Conservation (phyloP, 106 monocot genomes). For the Allium sativum region DNA sequence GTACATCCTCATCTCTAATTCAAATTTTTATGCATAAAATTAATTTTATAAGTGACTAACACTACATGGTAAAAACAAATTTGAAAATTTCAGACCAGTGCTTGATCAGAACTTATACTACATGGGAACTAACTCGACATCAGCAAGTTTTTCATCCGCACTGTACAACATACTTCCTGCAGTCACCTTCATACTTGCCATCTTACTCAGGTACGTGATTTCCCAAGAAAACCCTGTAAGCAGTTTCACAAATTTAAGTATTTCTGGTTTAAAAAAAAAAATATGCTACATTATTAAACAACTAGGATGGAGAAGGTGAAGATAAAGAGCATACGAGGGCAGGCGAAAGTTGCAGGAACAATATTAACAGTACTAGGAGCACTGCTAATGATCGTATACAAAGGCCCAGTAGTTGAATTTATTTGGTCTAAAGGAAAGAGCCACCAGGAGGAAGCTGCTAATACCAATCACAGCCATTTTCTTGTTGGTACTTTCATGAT, state of each 20-base stretch:
- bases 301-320: slow-evolving; percentile 51
- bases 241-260: too few species aligned
- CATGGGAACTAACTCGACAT: slow-evolving; percentile 61
- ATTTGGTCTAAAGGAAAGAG: slow-evolving; percentile 22
- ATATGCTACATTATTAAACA: background rate
- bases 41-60: background rate
- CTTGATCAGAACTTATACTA: slow-evolving; percentile 88
- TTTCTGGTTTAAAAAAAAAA: too few species aligned
- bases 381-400: slow-evolving; percentile 59
- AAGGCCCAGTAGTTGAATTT: slow-evolving; percentile 39
- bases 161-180: slow-evolving; percentile 73
- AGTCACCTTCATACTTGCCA: slow-evolving; percentile 45
- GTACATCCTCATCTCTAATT: background rate
- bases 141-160: slow-evolving; percentile 65
- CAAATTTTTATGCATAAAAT: background rate
- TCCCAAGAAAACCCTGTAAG: background rate
- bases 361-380: slow-evolving; percentile 44
- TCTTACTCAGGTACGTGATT: slow-evolving; percentile 33
- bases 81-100: slow-evolving; percentile 45
- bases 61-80: background rate
- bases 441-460: background rate
- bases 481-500: slow-evolving; percentile 44
- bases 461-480: slow-evolving; percentile 24
- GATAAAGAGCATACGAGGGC: slow-evolving; percentile 32
- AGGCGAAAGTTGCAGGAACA: slow-evolving; percentile 51